A percentile compares a stretch with the other conserved stretches of the same genome.
Conservation (phyloP, 352 stramenopile genomes). For the Pythium oligandrum region DNA sequence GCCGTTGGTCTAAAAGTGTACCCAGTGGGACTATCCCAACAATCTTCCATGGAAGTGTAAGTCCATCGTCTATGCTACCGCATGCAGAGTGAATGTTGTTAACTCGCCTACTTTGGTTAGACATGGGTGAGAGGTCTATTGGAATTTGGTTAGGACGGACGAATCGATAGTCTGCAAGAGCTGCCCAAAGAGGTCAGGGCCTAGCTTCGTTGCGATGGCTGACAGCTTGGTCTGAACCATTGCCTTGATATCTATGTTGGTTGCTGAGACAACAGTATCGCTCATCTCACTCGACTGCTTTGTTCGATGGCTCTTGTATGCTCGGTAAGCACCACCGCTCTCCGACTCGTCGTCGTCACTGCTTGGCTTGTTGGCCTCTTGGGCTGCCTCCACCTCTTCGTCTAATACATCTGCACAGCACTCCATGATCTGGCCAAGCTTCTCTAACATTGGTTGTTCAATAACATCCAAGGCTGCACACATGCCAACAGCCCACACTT, state of each 20-base stretch:
- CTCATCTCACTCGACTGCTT: slow-evolving; percentile 8
- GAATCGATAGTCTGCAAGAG: slow-evolving; percentile 54
- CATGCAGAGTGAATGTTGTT: no score
- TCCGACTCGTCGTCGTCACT: slow-evolving; percentile 26
- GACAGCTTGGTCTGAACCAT: slow-evolving; percentile 36
- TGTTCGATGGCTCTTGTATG: slow-evolving; percentile 36
- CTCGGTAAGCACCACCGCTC: slow-evolving; percentile 39
- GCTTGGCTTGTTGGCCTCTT: slow-evolving; percentile 27
- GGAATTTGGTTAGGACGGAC: slow-evolving; percentile 50
- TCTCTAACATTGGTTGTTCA: slow-evolving; percentile 40
- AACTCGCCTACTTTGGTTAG: no score
- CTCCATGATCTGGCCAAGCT: slow-evolving; percentile 63
- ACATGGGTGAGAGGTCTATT: slow-evolving; percentile 17
- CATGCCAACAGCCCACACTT: slow-evolving; percentile 65
- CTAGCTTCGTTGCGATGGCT: slow-evolving; percentile 36
- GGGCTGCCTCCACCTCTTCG: slow-evolving; percentile 36
- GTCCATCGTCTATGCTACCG: no score
- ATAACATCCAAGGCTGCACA: slow-evolving; percentile 32
- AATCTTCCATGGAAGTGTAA: no score
- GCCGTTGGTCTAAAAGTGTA: no score
- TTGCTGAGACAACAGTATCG: slow-evolving; percentile 35
- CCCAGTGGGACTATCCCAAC: no score
- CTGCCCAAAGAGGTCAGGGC: slow-evolving; percentile 34
- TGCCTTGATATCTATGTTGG: slow-evolving; percentile 36
- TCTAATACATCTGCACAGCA: slow-evolving; percentile 63